Evolutionary conservation across 129 eudicot species (phyloP).

Genomic region (Artemisia argyi): DNA sequence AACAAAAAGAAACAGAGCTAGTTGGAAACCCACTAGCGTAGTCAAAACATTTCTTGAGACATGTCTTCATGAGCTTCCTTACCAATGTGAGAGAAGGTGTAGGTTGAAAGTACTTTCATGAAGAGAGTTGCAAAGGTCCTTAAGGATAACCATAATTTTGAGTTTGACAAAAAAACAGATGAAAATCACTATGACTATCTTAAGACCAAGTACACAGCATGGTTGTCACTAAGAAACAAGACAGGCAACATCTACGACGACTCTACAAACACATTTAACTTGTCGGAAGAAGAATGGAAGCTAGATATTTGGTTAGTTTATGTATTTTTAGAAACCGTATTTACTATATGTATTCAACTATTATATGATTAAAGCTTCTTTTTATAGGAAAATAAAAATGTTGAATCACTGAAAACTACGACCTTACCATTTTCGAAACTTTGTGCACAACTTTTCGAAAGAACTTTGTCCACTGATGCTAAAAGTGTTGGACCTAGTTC

Average conservation of each 20-base stretch:
- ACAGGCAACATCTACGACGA: conserved; percentile 4
- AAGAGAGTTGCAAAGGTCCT: conserved; percentile 8
- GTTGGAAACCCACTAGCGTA: conserved; percentile 6
- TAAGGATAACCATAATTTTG: conserved; percentile 1
- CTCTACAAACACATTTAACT: conserved; percentile 3
- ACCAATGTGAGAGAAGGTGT: conserved; percentile 9
- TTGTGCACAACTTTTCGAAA: too few species aligned
- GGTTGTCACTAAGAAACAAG: conserved; percentile 15
- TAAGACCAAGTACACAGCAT: conserved; percentile 12
- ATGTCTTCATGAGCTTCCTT: conserved; percentile 6
- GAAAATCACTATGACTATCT: conserved; percentile 14
- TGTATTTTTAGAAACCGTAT: neutral
- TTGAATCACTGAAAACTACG: too few species aligned
- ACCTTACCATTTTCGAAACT: too few species aligned
- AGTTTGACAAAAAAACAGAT: conserved; percentile 5
- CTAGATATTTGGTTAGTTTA: conserved; percentile 1
- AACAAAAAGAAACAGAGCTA: conserved; percentile 1
- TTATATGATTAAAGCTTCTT: neutral
- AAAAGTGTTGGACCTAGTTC: too few species aligned
- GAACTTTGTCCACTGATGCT: too few species aligned
- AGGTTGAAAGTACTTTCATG: conserved; percentile 16
- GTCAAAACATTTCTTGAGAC: conserved; percentile 13
- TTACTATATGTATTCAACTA: neutral
- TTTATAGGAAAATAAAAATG: too few species aligned
- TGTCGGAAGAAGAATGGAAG: conserved; percentile 19